A percentile compares a stretch with the other conserved stretches of the same genome.
These are phyloP conservation scores for Penicillium paneum DNA, from an alignment of 2,329 filamentous ascomycete genomes.

Conservation along the genomic window DNA sequence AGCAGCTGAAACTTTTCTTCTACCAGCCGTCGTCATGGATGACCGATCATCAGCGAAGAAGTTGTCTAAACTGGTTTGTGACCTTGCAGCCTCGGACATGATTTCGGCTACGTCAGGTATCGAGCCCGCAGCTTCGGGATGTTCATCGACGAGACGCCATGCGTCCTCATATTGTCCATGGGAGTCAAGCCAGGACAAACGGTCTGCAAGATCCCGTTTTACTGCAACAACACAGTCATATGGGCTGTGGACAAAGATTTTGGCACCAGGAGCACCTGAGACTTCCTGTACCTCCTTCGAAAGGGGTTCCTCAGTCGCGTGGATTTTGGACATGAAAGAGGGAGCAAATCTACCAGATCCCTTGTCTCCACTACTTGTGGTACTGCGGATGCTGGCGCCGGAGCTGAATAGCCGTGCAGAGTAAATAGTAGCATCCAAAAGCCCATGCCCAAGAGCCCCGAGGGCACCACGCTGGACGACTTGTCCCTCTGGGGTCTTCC, in stretches of 20 bases:
- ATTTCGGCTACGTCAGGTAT: constrained; percentile 38
- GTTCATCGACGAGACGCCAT: constrained; percentile 84
- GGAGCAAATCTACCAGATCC: constrained; percentile 50
- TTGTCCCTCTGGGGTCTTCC: constrained; percentile 59
- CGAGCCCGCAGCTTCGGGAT: constrained; percentile 65
- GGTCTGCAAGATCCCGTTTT: constrained; percentile 80
- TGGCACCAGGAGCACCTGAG: constrained; percentile 57
- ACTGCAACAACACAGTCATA: constrained; percentile 95
- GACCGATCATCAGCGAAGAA: constrained; percentile 71
- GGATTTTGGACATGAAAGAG: constrained; percentile 56
- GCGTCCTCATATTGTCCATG: constrained; percentile 77
- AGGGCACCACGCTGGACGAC: constrained; percentile 69
- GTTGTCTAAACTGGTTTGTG: constrained; percentile 53
- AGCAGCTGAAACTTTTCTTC: constrained; percentile 60
- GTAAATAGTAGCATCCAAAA: constrained; percentile 90
- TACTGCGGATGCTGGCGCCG: constrained; percentile 68
- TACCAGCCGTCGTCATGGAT: constrained; percentile 59
- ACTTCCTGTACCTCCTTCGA: constrained; percentile 48
- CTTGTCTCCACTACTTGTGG: constrained; percentile 56
- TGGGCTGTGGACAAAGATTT: constrained; percentile 93
- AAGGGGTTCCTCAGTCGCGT: constrained; percentile 38
- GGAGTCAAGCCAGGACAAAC: constrained; percentile 79
- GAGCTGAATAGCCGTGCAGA: constrained; percentile 85
- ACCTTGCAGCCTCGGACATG: constrained; percentile 31
- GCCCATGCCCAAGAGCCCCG: constrained; percentile 68